phyloP scores from a whole-genome alignment of 768 basidiomycete species.

The Mrakia gelida region DNA sequence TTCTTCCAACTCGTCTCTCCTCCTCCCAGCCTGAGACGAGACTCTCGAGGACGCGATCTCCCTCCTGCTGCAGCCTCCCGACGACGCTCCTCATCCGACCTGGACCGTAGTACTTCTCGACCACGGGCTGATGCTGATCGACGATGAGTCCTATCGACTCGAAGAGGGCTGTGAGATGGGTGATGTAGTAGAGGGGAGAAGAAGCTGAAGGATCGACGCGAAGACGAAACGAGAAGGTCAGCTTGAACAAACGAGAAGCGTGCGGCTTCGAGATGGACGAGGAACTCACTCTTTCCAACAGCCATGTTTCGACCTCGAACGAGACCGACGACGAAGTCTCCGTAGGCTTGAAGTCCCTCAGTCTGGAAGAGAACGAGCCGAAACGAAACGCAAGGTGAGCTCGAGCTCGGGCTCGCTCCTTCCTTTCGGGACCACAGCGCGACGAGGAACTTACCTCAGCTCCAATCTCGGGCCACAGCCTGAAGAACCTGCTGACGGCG shows the following conservation, averaged over 20 bases:
- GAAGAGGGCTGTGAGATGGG: conserved; percentile 82
- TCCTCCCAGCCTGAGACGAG: conserved; percentile 85
- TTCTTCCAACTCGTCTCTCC: conserved; percentile 74
- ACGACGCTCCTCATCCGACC: conserved; percentile 83
- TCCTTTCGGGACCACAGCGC: background rate
- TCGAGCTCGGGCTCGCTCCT: background rate
- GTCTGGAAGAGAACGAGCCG: conserved; percentile 38
- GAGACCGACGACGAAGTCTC: conserved; percentile 84
- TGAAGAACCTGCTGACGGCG: conserved; percentile 89
- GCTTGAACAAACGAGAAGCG: conserved; percentile 31
- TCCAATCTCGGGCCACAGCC: conserved; percentile 90
- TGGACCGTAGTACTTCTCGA: conserved; percentile 93
- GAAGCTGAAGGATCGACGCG: conserved; percentile 59
- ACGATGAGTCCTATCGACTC: conserved; percentile 94
- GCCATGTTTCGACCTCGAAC: conserved; percentile 72
- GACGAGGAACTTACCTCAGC: conserved; percentile 57
- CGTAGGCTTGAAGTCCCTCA: conserved; percentile 87
- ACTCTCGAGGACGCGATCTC: conserved; percentile 72
- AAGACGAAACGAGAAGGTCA: conserved; percentile 13
- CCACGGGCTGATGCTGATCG: conserved; percentile 94
- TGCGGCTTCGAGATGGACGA: conserved; percentile 9
- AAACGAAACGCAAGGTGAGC: background rate
- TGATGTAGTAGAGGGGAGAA: conserved; percentile 86
- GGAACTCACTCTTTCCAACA: conserved; percentile 71
- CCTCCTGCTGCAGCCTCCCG: conserved; percentile 68